A percentile compares a stretch with the other conserved stretches of the same genome.
Conservation (phyloP, 176 grass and related monocot species). For the Poa annua region DNA sequence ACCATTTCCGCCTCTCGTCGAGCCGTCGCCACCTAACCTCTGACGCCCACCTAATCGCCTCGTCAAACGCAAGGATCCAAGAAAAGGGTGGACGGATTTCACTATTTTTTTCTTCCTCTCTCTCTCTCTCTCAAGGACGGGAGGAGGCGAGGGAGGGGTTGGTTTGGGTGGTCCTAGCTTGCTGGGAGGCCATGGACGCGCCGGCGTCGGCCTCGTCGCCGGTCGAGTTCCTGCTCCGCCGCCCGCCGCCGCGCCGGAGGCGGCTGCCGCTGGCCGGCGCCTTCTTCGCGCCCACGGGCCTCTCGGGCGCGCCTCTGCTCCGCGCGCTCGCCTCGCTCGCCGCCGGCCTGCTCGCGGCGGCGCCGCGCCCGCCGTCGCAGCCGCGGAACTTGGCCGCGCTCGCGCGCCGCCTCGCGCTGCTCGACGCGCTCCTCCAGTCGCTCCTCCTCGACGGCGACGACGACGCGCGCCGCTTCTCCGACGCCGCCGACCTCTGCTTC, state of each 20-base stretch:
- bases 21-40: slow-evolving; percentile 33
- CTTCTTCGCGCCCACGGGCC: slow-evolving; percentile 66
- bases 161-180: neutral
- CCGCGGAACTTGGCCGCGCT: slow-evolving; percentile 58
- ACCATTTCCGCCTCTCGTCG: slow-evolving; percentile 44
- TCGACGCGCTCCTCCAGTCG: slow-evolving; percentile 56
- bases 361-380: slow-evolving; percentile 46
- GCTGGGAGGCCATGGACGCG: slow-evolving; percentile 12
- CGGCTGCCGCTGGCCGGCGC: slow-evolving; percentile 62
- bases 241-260: slow-evolving; percentile 46
- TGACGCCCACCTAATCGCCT: slow-evolving; percentile 39
- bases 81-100: neutral
- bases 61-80: slow-evolving; percentile 28
- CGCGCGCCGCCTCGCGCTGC: slow-evolving; percentile 42
- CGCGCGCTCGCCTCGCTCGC: slow-evolving; percentile 61
- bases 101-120: neutral
- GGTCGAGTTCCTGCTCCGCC: slow-evolving; percentile 71
- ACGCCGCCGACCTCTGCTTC: slow-evolving; percentile 75
- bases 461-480: slow-evolving; percentile 41
- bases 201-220: slow-evolving; percentile 56
- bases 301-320: slow-evolving; percentile 55
- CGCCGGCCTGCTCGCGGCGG: slow-evolving; percentile 20
- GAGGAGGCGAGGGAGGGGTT: neutral
- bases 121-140: neutral
- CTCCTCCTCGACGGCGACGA: slow-evolving; percentile 49